Evolutionary conservation across 129 eudicot species (phyloP).

Genomic region (Escallonia rubra): DNA sequence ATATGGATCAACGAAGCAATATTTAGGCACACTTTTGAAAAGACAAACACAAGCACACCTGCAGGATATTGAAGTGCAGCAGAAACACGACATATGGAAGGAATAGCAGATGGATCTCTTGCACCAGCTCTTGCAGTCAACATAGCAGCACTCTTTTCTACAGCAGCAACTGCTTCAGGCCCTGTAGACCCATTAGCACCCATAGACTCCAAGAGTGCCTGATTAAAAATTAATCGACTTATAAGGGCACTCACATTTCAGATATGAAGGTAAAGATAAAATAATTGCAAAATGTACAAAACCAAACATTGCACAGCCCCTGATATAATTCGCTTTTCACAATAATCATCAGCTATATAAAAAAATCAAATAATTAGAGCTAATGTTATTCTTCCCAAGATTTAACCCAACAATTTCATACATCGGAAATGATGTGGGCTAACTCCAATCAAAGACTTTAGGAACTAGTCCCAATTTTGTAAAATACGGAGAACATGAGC

Average conservation of each 20-base stretch:
- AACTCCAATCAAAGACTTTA: too few species aligned
- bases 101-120: conserved; percentile 87
- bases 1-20: not conserved
- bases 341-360: not conserved
- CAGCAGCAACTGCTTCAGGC: conserved; percentile 68
- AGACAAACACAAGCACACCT: conserved; percentile 40
- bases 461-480: too few species aligned
- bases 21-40: not conserved
- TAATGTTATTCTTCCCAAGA: too few species aligned
- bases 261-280: not conserved
- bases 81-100: conserved; percentile 84
- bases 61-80: conserved; percentile 86
- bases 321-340: not conserved
- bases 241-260: conserved; percentile 2
- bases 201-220: conserved; percentile 89
- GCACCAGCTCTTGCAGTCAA: conserved; percentile 86
- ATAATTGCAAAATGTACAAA: not conserved
- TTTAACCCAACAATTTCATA: too few species aligned
- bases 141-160: conserved; percentile 70
- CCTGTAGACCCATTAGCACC: conserved; percentile 63
- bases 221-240: conserved; percentile 2
- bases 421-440: too few species aligned
- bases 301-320: not conserved
- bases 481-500: too few species aligned
- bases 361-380: not conserved